Conservation (phyloP, 345 rosid species). For the Zanthoxylum bungeanum region DNA sequence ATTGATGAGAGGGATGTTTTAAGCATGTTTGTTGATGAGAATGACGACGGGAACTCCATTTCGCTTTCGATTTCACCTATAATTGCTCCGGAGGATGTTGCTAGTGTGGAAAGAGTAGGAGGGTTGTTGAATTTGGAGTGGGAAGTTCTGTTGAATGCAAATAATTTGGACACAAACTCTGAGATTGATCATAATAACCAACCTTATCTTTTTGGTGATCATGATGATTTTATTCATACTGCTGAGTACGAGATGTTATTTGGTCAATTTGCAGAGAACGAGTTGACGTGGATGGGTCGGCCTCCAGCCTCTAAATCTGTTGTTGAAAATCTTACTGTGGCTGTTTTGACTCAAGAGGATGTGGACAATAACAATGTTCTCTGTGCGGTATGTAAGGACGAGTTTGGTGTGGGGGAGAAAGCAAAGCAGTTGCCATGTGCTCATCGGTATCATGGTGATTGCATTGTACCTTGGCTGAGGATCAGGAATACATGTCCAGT, state of each 20-base stretch:
- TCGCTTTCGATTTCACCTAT: slow-evolving; percentile 52
- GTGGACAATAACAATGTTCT: slow-evolving; percentile 38
- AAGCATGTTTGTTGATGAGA: slow-evolving; percentile 55
- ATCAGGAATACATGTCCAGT: slow-evolving; percentile 95
- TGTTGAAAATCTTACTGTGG: slow-evolving; percentile 57
- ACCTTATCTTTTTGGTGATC: slow-evolving; percentile 49
- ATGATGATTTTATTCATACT: slow-evolving; percentile 54
- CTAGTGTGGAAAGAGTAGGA: slow-evolving; percentile 45
- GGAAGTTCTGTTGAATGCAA: slow-evolving; percentile 75
- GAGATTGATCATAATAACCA: slow-evolving; percentile 44
- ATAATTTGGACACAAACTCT: slow-evolving; percentile 47
- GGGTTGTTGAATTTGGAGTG: slow-evolving; percentile 57
- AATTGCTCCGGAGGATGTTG: slow-evolving; percentile 53
- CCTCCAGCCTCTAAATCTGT: slow-evolving; percentile 69
- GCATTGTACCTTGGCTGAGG: slow-evolving; percentile 80
- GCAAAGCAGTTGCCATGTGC: slow-evolving; percentile 75
- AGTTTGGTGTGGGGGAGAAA: slow-evolving; percentile 49
- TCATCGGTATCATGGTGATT: slow-evolving; percentile 79
- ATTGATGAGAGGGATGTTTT: slow-evolving; percentile 63
- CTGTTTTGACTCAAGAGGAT: slow-evolving; percentile 46
- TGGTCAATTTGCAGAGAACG: slow-evolving; percentile 77
- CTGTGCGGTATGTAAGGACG: slow-evolving; percentile 92
- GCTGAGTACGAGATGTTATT: slow-evolving; percentile 71
- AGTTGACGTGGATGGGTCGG: slow-evolving; percentile 47
- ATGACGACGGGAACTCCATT: slow-evolving; percentile 58